These are phyloP conservation scores for Lachancea nothofagi DNA, from an alignment of 805 yeast species.

Conservation along the genomic window DNA sequence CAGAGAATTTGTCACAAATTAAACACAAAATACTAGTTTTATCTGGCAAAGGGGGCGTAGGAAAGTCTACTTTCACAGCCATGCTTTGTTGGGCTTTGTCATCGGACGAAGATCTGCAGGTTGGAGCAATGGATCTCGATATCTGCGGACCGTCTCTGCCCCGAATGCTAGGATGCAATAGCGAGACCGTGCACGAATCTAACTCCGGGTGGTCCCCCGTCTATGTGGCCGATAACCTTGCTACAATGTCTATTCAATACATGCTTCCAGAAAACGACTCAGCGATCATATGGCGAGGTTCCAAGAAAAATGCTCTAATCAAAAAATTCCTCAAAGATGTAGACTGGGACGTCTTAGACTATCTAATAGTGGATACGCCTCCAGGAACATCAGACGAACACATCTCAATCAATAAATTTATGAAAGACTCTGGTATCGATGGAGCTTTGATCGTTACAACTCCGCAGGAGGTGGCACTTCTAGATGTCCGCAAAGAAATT, in stretches of 20 bases:
- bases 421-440: conserved; percentile 87
- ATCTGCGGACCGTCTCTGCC: conserved; percentile 98
- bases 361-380: conserved; percentile 89
- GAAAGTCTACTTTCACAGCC: conserved; percentile 91
- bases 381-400: conserved; percentile 99
- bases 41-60: conserved; percentile 93
- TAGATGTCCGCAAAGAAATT: conserved; percentile 93
- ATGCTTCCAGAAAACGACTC: conserved; percentile 91
- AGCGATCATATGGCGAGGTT: conserved; percentile 95
- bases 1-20: conserved; percentile 54
- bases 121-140: conserved; percentile 96
- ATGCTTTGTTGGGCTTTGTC: conserved; percentile 97
- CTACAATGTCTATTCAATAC: conserved; percentile 91
- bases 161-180: conserved; percentile 85
- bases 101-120: conserved; percentile 70
- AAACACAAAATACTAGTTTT: conserved; percentile 79
- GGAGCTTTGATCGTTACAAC: conserved; percentile 95
- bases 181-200: conserved; percentile 81
- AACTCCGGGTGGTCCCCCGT: conserved; percentile 96
- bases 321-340: conserved; percentile 93
- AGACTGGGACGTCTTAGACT: conserved; percentile 81
- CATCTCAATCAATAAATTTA: conserved; percentile 76
- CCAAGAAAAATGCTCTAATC: conserved; percentile 88
- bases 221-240: conserved; percentile 89
- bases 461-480: conserved; percentile 93